These are phyloP conservation scores for Arabis hirsuta DNA, from an alignment of 345 rosid species.

Conservation along the genomic window DNA sequence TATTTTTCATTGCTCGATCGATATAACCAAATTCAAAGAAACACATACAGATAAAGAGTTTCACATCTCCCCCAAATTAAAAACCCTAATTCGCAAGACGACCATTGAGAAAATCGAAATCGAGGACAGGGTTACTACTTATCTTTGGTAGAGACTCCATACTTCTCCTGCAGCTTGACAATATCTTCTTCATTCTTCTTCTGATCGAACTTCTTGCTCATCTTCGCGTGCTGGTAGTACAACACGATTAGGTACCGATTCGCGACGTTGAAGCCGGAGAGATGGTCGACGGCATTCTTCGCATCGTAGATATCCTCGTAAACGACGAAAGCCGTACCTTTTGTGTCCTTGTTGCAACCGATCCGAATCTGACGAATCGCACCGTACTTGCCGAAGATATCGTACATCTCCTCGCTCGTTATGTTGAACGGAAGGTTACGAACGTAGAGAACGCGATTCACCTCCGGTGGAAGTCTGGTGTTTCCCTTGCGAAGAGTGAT, in stretches of 20 bases:
- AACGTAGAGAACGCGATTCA: constrained; percentile 89
- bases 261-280: constrained; percentile 97
- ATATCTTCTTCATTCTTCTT: constrained; percentile 92
- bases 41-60: constrained; percentile 1
- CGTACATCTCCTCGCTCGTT: constrained; percentile 99
- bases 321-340: constrained; percentile 93
- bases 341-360: constrained; percentile 87
- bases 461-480: constrained; percentile 95
- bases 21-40: constrained; percentile 19
- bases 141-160: constrained; percentile 87
- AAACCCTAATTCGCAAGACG: constrained; percentile 32
- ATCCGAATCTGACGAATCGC: constrained; percentile 96
- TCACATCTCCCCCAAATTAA: constrained; percentile 13
- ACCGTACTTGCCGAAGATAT: constrained; percentile 96
- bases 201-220: constrained; percentile 93
- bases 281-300: constrained; percentile 95
- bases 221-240: constrained; percentile 92
- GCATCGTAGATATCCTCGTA: constrained; percentile 98
- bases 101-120: background rate
- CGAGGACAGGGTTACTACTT: constrained; percentile 46
- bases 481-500: constrained; percentile 82
- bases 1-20: constrained; percentile 28
- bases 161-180: constrained; percentile 87
- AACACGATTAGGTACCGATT: constrained; percentile 87
- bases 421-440: constrained; percentile 98